These are phyloP conservation scores for Durotheca rogersii DNA, from an alignment of 495 filamentous ascomycete genomes.

Conservation along the genomic window DNA sequence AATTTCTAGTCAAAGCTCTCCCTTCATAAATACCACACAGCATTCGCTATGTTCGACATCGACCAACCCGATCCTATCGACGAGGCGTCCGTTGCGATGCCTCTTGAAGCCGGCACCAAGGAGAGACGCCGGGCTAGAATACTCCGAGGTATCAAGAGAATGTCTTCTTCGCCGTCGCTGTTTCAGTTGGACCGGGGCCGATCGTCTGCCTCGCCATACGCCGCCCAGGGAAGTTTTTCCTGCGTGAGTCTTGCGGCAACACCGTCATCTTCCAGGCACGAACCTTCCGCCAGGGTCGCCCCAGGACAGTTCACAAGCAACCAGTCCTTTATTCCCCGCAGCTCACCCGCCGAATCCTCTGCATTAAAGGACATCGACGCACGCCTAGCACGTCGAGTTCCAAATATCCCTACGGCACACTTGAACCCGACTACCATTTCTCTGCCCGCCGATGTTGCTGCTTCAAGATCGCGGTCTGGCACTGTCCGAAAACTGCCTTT, in stretches of 20 bases:
- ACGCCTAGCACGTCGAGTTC: slow-evolving; percentile 38
- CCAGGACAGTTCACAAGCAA: slow-evolving; percentile 65
- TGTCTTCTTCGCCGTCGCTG: slow-evolving; percentile 83
- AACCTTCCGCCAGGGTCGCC: slow-evolving; percentile 36
- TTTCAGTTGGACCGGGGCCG: slow-evolving; percentile 63
- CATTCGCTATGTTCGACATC: slow-evolving; percentile 16
- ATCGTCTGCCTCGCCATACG: slow-evolving; percentile 65
- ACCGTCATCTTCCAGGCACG: slow-evolving; percentile 49
- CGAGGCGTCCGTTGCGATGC: slow-evolving; percentile 19
- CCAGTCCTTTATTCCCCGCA: slow-evolving; percentile 59
- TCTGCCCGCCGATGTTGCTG: slow-evolving; percentile 61
- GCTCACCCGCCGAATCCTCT: slow-evolving; percentile 45
- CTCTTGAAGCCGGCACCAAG: slow-evolving; percentile 57
- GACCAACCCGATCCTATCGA: slow-evolving; percentile 18
- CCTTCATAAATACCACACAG: neutral
- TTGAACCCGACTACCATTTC: slow-evolving; percentile 52
- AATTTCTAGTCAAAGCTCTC: slow-evolving; percentile 2
- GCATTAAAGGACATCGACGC: slow-evolving; percentile 39
- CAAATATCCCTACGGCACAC: slow-evolving; percentile 25
- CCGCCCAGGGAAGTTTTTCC: slow-evolving; percentile 60
- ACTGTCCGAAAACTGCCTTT: slow-evolving; percentile 51
- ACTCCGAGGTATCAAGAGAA: slow-evolving; percentile 78
- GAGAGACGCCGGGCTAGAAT: slow-evolving; percentile 73
- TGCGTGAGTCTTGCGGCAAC: slow-evolving; percentile 77
- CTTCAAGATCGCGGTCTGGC: slow-evolving; percentile 26